Evolutionary conservation across 2,329 filamentous ascomycete genomes (phyloP), one percentile per base, ranked within the genome.

Genomic region (Bipolaris gigantea): DNA sequence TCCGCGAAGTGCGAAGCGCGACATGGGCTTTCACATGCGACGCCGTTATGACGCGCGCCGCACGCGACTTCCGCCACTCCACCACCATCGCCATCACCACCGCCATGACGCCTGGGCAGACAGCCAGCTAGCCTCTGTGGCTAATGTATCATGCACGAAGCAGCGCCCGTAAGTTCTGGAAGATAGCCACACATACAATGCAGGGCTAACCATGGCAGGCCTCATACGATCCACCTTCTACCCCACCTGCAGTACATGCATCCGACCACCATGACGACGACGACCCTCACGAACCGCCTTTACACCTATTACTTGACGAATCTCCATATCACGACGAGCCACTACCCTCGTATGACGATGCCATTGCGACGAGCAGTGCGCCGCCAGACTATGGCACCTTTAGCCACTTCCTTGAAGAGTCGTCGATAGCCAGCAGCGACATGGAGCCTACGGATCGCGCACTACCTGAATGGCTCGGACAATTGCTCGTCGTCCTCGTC

Each of bases 311-410:
- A 27, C 47, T 41, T 33, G 41, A 27, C 9, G 23, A 51, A 16
- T 21, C 30, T 18, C 38, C 49, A 25, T 59, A 51, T 11, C 63
- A 67, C 35, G 61, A 67, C 25, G 65, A 67, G 23, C 65, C 69
- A 15, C 71, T 69, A 7, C 71, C 71, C 4, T 73, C 70, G 2
- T 74, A 74, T 44, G 62, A 72, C 18, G 70, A 71, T 45, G 67
- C 70, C 5, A 69, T 62, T 2, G 60, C 61, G 1, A 64, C 64
- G 15, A 49, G 58, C 2, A 50, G 51, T 13, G 53, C 66, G 4
- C 71, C 71, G 1, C 65, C 67, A 32, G 57, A 65, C 43, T 73
- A 74, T 36, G 70, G 70, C 46, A 64, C 66, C 36, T 67, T 70
- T 49, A 54, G 55, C 40, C 62, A 65, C 2, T 71, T 66, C 45